A percentile compares a stretch with the other conserved stretches of the same genome.
phyloP scores from a whole-genome alignment of 768 basidiomycete genomes.

The Favolaschia claudopus region DNA sequence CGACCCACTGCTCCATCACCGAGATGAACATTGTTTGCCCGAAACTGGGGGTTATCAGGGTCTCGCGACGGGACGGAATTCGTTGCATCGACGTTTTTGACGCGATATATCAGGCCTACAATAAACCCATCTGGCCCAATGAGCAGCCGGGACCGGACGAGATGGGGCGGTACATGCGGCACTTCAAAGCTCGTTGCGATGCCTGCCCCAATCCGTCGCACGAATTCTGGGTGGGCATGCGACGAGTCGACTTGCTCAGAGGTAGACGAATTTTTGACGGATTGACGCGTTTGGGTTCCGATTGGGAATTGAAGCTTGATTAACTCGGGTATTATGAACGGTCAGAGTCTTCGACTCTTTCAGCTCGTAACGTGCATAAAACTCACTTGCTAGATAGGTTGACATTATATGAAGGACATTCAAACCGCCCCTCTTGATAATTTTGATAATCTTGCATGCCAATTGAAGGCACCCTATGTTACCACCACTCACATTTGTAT shows the following conservation, averaged over 20 bases:
- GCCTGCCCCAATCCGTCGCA: conserved; percentile 45
- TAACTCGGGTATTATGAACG: too few species aligned
- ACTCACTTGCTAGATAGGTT: too few species aligned
- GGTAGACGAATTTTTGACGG: conserved; percentile 63
- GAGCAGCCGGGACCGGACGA: conserved; percentile 55
- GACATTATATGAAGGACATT: too few species aligned
- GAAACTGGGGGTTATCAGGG: conserved; percentile 47
- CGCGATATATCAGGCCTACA: conserved; percentile 59
- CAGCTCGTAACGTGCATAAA: too few species aligned
- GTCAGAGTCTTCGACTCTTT: too few species aligned
- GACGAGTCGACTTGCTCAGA: conserved; percentile 62
- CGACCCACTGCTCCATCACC: conserved; percentile 47
- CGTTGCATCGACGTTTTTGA: conserved; percentile 65
- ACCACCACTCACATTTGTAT: too few species aligned
- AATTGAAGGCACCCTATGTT: too few species aligned
- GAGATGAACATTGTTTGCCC: conserved; percentile 58
- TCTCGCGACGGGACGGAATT: conserved; percentile 50
- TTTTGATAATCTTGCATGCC: too few species aligned
- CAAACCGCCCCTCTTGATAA: too few species aligned
- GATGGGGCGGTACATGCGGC: conserved; percentile 26
- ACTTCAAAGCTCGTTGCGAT: conserved; percentile 54
- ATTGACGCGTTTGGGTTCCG: conserved; percentile 39
- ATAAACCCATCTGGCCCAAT: too few species aligned
- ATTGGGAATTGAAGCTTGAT: conserved; percentile 19
- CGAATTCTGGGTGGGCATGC: conserved; percentile 55